These are phyloP conservation scores for Oryza coarctata DNA, from an alignment of 176 grass and related monocot species.

Conservation along the genomic window DNA sequence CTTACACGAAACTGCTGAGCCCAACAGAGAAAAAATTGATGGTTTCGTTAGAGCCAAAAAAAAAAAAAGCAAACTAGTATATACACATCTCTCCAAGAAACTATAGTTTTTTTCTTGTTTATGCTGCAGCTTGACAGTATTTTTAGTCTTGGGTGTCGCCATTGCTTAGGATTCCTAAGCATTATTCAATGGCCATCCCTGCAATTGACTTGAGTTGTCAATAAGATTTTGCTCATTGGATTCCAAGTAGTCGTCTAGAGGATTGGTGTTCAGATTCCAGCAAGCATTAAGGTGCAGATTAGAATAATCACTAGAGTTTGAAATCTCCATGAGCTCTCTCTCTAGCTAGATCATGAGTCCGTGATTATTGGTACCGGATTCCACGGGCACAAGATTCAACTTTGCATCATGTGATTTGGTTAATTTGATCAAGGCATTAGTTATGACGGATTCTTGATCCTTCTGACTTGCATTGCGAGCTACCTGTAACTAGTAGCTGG, in stretches of 20 bases:
- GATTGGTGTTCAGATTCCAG: conserved; percentile 36
- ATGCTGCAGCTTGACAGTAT: conserved; percentile 19
- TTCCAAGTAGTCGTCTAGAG: conserved; percentile 20
- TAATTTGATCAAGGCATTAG: neutral
- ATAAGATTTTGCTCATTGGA: conserved; percentile 37
- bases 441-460: neutral
- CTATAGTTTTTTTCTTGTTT: neutral
- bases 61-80: neutral
- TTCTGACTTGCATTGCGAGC: conserved; percentile 16
- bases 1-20: neutral
- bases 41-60: conserved; percentile 15
- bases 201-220: conserved; percentile 41
- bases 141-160: neutral
- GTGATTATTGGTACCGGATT: neutral
- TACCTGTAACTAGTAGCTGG: neutral
- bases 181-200: conserved; percentile 20
- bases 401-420: neutral
- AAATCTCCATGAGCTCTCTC: conserved; percentile 9
- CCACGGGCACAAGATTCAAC: neutral
- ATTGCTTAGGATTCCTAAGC: conserved; percentile 8
- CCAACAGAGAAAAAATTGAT: neutral
- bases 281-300: conserved; percentile 2
- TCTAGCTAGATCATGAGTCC: neutral
- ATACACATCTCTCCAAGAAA: neutral
- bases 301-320: neutral